These are phyloP conservation scores for Deinandra increscens DNA, from an alignment of 129 eudicot species.

Conservation along the genomic window DNA sequence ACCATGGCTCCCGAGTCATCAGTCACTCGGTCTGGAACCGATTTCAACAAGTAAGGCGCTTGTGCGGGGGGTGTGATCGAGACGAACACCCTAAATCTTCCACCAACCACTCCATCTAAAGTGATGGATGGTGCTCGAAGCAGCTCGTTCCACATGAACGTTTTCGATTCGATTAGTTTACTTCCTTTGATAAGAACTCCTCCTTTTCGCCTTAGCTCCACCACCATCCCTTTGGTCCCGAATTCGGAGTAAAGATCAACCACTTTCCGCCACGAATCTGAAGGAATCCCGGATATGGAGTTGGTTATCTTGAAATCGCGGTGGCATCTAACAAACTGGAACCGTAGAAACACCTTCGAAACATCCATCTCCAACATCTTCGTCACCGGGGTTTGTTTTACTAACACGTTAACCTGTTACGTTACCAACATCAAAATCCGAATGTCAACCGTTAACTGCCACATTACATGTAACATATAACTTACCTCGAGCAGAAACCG, in stretches of 20 bases:
- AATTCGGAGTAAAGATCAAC: slow-evolving; percentile 83
- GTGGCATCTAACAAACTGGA: slow-evolving; percentile 61
- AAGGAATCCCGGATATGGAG: slow-evolving; percentile 34
- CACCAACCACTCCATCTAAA: slow-evolving; percentile 44
- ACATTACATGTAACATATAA: slow-evolving; percentile 4
- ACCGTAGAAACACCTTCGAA: slow-evolving; percentile 60
- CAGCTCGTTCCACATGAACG: slow-evolving; percentile 75
- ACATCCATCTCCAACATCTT: slow-evolving; percentile 24
- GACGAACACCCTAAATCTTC: slow-evolving; percentile 41
- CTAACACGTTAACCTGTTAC: slow-evolving; percentile 58
- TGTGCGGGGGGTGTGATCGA: slow-evolving; percentile 98
- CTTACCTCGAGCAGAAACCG: slow-evolving; percentile 81
- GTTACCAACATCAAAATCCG: slow-evolving; percentile 4
- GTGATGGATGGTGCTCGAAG: slow-evolving; percentile 78
- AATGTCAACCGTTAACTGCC: background rate
- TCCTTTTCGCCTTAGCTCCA: slow-evolving; percentile 60
- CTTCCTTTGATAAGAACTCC: slow-evolving; percentile 67
- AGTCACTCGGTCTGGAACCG: slow-evolving; percentile 87
- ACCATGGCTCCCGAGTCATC: slow-evolving; percentile 94
- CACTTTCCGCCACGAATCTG: slow-evolving; percentile 56
- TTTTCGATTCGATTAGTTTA: slow-evolving; percentile 36
- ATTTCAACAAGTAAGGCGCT: slow-evolving; percentile 79
- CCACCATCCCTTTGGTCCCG: slow-evolving; percentile 69
- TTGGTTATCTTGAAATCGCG: slow-evolving; percentile 65
- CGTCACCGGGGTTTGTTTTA: slow-evolving; percentile 35